phyloP scores from a whole-genome alignment of 1,139 yeast genomes.

The Geotrichum klebahnii region DNA sequence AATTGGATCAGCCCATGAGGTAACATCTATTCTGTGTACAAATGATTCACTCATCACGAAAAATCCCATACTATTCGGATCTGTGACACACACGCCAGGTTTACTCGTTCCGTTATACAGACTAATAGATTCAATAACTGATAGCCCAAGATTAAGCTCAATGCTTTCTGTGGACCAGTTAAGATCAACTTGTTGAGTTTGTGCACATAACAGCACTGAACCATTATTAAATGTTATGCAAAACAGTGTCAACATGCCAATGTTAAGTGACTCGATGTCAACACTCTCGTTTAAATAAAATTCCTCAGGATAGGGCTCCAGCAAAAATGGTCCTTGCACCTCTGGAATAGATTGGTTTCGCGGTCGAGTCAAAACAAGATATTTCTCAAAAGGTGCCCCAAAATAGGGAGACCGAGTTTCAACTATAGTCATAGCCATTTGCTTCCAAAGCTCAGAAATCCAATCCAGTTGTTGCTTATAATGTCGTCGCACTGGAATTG shows the following conservation, averaged over 20 bases:
- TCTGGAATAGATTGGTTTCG: slow-evolving; percentile 17
- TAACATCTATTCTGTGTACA: slow-evolving; percentile 26
- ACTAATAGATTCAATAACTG: slow-evolving; percentile 19
- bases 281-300: slow-evolving; percentile 46
- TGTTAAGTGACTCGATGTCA: slow-evolving; percentile 37
- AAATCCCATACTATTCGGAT: not conserved
- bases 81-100: slow-evolving; percentile 4
- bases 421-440: slow-evolving; percentile 25
- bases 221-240: slow-evolving; percentile 27
- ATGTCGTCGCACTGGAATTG: slow-evolving; percentile 21
- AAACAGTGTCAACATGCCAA: slow-evolving; percentile 31
- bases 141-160: slow-evolving; percentile 8
- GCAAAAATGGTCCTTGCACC: slow-evolving; percentile 52
- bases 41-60: slow-evolving; percentile 5
- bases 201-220: slow-evolving; percentile 31
- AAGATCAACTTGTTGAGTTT: slow-evolving; percentile 30
- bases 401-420: slow-evolving; percentile 25
- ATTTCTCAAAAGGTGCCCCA: slow-evolving; percentile 26
- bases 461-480: slow-evolving; percentile 31
- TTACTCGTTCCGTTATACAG: not conserved
- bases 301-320: slow-evolving; percentile 50
- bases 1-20: slow-evolving; percentile 30
- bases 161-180: slow-evolving; percentile 27
- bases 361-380: slow-evolving; percentile 29
- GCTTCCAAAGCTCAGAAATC: slow-evolving; percentile 33